Evolutionary conservation across 495 filamentous ascomycete genomes (phyloP), one percentile per base, ranked within the genome.

Genomic region (Copromyces sp.): DNA sequence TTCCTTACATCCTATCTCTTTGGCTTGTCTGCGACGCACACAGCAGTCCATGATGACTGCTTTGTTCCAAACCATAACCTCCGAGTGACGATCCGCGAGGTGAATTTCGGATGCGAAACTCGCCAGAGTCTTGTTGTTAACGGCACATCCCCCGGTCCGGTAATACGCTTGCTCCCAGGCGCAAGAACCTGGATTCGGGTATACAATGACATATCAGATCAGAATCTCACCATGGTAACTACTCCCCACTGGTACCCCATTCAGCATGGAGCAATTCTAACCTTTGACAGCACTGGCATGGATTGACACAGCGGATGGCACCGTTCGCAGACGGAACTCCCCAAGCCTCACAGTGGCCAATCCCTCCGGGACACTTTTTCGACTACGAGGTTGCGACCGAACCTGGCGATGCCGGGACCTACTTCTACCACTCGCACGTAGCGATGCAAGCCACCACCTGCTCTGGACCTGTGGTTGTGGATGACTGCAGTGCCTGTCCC

Each of bases 401-500:
- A 24, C 24, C 79, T 6, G 84, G 83, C 9, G 82, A 86, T 69
- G 84, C 87, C 9, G 88, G 87, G 20, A 85, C 86, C 6, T 89
- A 88, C 78, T 89, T 87, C 76, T 90, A 89, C 71, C 87, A 90
- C 75, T 88, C 86, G 9, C 88, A 90, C 72, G 83, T 89, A 38
- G 85, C 80, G 0, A 84, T 89, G 72, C 87, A 90, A 78, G 83
- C 87, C 3, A 78, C 86, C 39, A 85, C 85, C 61, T 85, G 84
- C 6, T 75, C 83, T 7, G 89, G 88, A 0, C 79, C 88, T 0
- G 75, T 91, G 37, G 85, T 89, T 70, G 85, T 91, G 24, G 82
- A 85, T 68, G 86, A 89, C 59, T 78, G 82, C 17, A 74, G 75
- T 2, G 24, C 73, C 3, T 71, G 80, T 2, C 87, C 86, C 0